These are phyloP conservation scores for Coccomyxa sp. DNA, from an alignment of 139 green algal species.

Conservation along the genomic window DNA sequence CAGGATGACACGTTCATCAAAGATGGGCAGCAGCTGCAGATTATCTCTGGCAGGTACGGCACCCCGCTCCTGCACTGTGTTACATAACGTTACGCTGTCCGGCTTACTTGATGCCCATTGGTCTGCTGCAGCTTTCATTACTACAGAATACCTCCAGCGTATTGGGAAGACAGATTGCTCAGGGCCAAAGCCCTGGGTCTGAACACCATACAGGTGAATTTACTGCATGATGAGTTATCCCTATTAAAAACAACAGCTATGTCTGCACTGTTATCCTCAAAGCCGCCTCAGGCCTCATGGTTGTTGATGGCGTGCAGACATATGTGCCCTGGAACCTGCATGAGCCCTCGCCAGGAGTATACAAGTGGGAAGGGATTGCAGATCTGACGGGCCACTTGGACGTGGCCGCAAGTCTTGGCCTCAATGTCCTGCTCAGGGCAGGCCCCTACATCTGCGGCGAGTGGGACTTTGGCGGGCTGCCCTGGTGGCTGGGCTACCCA, in stretches of 20 bases:
- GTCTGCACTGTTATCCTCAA: not conserved
- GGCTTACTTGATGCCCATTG: not conserved
- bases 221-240: not conserved
- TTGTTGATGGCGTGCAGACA: slow-evolving; percentile 8
- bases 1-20: not conserved
- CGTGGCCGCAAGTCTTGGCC: slow-evolving; percentile 14
- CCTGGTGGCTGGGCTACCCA: slow-evolving; percentile 47
- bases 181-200: slow-evolving; percentile 42
- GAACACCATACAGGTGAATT: slow-evolving; percentile 44
- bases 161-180: slow-evolving; percentile 49
- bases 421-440: slow-evolving; percentile 47
- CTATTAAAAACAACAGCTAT: not conserved
- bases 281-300: not conserved
- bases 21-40: not conserved
- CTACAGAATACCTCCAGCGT: slow-evolving; percentile 38
- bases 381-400: slow-evolving; percentile 31
- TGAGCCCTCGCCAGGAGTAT: slow-evolving; percentile 36
- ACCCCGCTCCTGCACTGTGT: not conserved
- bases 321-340: slow-evolving; percentile 63
- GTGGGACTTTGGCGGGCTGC: slow-evolving; percentile 57
- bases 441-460: slow-evolving; percentile 44
- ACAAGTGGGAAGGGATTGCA: slow-evolving; percentile 15
- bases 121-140: slow-evolving; percentile 47
- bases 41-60: slow-evolving; percentile 5
- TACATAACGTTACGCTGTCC: not conserved